phyloP scores from a whole-genome alignment of 139 green algal species.

The Chlorella sp. region DNA sequence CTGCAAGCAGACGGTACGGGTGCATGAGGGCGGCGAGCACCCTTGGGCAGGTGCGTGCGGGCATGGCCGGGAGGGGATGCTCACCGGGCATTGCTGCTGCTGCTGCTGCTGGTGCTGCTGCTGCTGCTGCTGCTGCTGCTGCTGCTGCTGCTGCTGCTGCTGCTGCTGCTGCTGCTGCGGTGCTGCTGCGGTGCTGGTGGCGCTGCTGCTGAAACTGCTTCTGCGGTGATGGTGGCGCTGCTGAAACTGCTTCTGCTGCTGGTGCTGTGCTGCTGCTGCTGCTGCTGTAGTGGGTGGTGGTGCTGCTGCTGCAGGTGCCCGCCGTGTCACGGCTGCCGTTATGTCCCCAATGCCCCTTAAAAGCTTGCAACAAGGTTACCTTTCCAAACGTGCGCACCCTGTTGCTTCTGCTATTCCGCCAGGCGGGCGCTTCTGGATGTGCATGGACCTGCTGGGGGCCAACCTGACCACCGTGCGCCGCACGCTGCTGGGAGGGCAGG shows the following conservation, averaged over 20 bases:
- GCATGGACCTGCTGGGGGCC: slow-evolving; percentile 84
- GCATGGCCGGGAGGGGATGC: no score
- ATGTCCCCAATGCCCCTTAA: background rate
- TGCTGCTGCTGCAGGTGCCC: background rate
- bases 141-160: background rate
- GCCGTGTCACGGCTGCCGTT: background rate
- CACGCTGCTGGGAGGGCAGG: slow-evolving; percentile 33
- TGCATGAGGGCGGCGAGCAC: slow-evolving; percentile 13
- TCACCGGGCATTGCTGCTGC: background rate
- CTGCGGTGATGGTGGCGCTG: no score
- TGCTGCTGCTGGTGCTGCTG: background rate
- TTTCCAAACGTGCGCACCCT: background rate
- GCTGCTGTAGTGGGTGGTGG: background rate
- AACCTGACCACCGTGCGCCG: slow-evolving; percentile 74
- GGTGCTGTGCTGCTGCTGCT: background rate
- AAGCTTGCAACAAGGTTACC: background rate
- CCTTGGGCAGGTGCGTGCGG: slow-evolving; percentile 37
- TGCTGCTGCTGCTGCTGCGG: no score
- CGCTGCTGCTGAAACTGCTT: no score
- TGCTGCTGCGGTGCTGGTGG: no score
- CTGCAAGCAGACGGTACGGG: slow-evolving; percentile 17
- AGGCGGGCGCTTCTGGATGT: slow-evolving; percentile 72
- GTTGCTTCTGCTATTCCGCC: background rate
- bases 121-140: background rate
- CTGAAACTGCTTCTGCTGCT: no score